These are phyloP conservation scores for Trichosporon coremiiforme DNA, from an alignment of 1,284 basidiomycete species.

Conservation along the genomic window DNA sequence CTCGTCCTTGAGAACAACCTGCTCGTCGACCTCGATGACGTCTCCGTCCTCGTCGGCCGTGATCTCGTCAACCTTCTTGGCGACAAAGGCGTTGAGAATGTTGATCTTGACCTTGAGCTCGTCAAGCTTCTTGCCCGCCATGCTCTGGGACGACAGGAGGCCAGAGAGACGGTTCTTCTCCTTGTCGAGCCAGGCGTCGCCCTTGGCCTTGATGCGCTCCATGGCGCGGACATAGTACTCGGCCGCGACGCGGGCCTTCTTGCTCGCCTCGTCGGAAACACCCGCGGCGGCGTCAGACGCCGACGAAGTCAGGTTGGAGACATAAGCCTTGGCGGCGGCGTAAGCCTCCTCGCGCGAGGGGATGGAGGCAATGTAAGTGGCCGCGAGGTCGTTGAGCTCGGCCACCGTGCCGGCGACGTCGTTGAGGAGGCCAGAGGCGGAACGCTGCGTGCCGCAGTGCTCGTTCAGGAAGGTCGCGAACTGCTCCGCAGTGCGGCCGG, in stretches of 20 bases:
- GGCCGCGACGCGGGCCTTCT: conserved; percentile 59
- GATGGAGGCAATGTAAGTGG: conserved; percentile 66
- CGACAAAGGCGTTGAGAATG: conserved; percentile 73
- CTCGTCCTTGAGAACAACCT: conserved; percentile 10
- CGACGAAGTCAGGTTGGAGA: conserved; percentile 26
- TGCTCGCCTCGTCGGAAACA: conserved; percentile 26
- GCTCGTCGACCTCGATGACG: neutral
- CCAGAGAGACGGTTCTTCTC: conserved; percentile 69
- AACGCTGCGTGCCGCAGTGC: conserved; percentile 82
- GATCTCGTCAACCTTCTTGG: conserved; percentile 56
- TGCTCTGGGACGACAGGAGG: conserved; percentile 54
- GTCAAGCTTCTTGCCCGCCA: conserved; percentile 78
- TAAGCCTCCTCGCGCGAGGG: conserved; percentile 65
- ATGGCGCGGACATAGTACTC: conserved; percentile 87
- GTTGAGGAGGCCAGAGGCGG: conserved; percentile 75
- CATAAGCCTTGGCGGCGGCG: conserved; percentile 60
- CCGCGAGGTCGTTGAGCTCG: conserved; percentile 73
- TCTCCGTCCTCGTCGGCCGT: conserved; percentile 10
- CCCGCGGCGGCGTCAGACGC: neutral
- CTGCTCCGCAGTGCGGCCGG: conserved; percentile 55
- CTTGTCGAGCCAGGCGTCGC: conserved; percentile 78
- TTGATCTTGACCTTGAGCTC: conserved; percentile 92
- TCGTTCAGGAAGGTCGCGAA: conserved; percentile 68
- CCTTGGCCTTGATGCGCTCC: conserved; percentile 77
- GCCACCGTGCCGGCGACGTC: conserved; percentile 80